Evolutionary conservation across 257 asterid species (phyloP).

Genomic region (Lycium barbarum): DNA sequence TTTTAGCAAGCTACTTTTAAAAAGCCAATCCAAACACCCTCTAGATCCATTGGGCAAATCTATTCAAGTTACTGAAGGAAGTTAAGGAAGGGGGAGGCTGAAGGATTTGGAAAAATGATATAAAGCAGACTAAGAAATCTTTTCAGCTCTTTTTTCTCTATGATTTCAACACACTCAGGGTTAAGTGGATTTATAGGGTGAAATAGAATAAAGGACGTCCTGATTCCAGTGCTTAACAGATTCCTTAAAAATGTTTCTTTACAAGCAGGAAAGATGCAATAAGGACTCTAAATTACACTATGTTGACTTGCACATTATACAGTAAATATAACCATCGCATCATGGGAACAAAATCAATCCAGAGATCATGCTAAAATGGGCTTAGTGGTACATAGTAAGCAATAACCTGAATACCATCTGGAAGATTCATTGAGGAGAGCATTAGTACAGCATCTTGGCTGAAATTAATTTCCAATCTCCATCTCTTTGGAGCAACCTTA

Average conservation of each 20-base stretch:
- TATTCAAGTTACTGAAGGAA: not conserved
- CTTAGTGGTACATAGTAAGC: not conserved
- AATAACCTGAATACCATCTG: slow-evolving; percentile 94
- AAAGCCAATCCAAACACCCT: too few species aligned
- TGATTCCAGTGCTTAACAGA: slow-evolving; percentile 1
- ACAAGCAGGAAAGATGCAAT: slow-evolving; percentile 2
- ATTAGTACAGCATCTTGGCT: slow-evolving; percentile 91
- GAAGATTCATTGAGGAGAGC: slow-evolving; percentile 96
- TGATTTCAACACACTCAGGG: not conserved
- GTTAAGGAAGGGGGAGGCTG: not conserved
- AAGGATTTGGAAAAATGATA: not conserved
- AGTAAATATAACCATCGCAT: not conserved
- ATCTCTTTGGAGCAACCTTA: slow-evolving; percentile 95
- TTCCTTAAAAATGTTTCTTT: slow-evolving; percentile 2
- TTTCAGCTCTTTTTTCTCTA: not conserved
- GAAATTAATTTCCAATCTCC: slow-evolving; percentile 92
- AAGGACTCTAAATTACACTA: slow-evolving; percentile 5
- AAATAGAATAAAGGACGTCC: not conserved
- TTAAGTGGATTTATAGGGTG: not conserved
- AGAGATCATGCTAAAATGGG: not conserved
- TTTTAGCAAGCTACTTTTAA: too few species aligned
- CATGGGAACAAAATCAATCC: slow-evolving; percentile 16
- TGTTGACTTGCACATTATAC: not conserved
- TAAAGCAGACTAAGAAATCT: slow-evolving; percentile 8
- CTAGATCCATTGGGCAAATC: not conserved